A percentile compares a stretch with the other conserved stretches of the same genome.
Conservation (phyloP, 768 basidiomycete genomes). For the Termitomyces sp. region DNA sequence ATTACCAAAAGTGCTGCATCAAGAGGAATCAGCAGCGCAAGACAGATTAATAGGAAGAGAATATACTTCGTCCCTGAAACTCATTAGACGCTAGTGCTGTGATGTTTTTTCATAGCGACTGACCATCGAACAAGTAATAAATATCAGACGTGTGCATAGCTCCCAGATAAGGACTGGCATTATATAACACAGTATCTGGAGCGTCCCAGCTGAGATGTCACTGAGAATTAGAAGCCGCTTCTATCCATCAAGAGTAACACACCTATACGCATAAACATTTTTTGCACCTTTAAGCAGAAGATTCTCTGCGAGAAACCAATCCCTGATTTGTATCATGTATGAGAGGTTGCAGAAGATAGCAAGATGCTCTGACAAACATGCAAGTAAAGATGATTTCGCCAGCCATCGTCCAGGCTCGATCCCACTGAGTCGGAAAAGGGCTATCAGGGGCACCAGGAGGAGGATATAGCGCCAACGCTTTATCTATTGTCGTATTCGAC, state of each 20-base stretch:
- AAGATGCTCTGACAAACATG: slow-evolving; percentile 25
- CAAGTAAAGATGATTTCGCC: slow-evolving; percentile 38
- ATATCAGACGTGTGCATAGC: slow-evolving; percentile 40
- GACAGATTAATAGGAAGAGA: neutral
- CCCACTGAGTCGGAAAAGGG: slow-evolving; percentile 34
- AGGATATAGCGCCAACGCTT: slow-evolving; percentile 28
- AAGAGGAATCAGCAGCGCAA: neutral
- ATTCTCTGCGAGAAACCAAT: slow-evolving; percentile 32
- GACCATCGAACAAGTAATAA: slow-evolving; percentile 38
- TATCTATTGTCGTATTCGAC: neutral
- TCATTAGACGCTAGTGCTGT: neutral
- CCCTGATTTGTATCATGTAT: slow-evolving; percentile 20
- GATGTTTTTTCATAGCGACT: slow-evolving; percentile 2
- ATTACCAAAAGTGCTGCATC: neutral
- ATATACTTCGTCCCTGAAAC: neutral
- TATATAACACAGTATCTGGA: slow-evolving; percentile 33
- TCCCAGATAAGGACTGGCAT: slow-evolving; percentile 30
- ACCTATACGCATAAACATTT: slow-evolving; percentile 33
- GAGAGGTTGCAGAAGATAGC: neutral
- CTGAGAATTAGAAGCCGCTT: neutral
- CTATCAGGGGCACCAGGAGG: slow-evolving; percentile 23
- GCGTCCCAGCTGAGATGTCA: slow-evolving; percentile 32
- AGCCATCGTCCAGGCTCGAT: slow-evolving; percentile 35
- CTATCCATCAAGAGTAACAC: neutral
- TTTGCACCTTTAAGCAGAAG: slow-evolving; percentile 22